Evolutionary conservation across 768 basidiomycete genomes (phyloP), one percentile per base, ranked within the genome.

Genomic region (Tubosaeta sp.): DNA sequence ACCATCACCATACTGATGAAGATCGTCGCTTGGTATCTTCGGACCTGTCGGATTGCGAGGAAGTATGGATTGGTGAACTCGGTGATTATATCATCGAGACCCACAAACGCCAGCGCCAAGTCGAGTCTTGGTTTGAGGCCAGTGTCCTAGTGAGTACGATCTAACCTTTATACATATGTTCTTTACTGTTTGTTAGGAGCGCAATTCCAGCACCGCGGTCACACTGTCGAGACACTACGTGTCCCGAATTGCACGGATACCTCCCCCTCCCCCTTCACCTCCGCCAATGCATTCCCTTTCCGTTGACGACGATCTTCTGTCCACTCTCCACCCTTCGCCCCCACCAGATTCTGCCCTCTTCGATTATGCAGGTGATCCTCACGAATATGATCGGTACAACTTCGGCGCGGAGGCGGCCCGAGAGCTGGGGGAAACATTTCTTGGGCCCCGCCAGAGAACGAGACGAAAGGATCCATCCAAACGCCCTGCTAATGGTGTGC

Each of bases 21-120:
- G 76, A 76, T 27, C 69, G 59, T 42, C 70, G 71, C 34, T 70
- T 79, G 12, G 68, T 71, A 11, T 87, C 88, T 16, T 90, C 90
- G 19, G 90, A 92, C 73, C 71, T 92, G 54, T 88, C 90, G 25
- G 90, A 90, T 52, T 89, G 83, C 56, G 78, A 79, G 57, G 89
- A 90, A 52, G 63, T 92, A 14, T 92, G 90, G 90, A 69, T 73
- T 39, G 76, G 72, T 22, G 88, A 87, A 61, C 75, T 91, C 14
- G 73, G 76, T 46, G 80, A 81, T 50, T 92, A 91, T 59, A 74
- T 81, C 46, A 62, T 83, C 27, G 83, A 88, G 60, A 87, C 86
- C 6, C 81, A 84, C 61, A 83, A 82, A 63, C 81, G 88, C 44
- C 81, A 83, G 66, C 81, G 78, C 45, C 84, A 87, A 56, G 79